Conservation (phyloP, 805 yeast species). For the Zygoascus biomembranicola region DNA sequence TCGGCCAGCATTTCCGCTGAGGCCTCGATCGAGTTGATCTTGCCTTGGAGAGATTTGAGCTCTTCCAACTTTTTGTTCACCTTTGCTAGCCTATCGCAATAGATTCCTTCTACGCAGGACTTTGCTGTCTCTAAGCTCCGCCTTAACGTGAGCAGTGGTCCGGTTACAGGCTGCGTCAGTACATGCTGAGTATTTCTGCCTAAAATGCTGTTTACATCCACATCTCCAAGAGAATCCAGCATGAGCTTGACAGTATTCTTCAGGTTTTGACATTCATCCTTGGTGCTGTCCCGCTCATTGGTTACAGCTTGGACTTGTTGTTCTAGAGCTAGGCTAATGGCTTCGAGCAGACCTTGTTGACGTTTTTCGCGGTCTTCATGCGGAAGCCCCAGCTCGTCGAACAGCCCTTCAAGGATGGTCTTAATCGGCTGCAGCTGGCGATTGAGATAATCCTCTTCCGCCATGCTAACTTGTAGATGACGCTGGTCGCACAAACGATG, state of each 20-base stretch:
- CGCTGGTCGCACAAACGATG: not conserved
- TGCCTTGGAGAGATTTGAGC: constrained; percentile 12
- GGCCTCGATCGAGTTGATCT: constrained; percentile 16
- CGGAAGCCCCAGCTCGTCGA: constrained; percentile 19
- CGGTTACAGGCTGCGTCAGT: constrained; percentile 9
- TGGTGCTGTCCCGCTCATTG: constrained; percentile 21
- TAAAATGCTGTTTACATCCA: constrained; percentile 8
- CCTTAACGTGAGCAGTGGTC: constrained; percentile 18
- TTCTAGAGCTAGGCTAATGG: constrained; percentile 22
- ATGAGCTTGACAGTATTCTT: constrained; percentile 16
- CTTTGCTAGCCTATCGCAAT: constrained; percentile 16
- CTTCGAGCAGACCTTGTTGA: constrained; percentile 21
- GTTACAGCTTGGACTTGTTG: constrained; percentile 22
- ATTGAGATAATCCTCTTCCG: not conserved
- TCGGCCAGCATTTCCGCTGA: not conserved
- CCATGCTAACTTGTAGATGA: not conserved
- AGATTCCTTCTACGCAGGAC: constrained; percentile 13
- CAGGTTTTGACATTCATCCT: constrained; percentile 16
- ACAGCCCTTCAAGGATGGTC: constrained; percentile 20
- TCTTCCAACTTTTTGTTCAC: constrained; percentile 12
- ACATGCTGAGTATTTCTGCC: constrained; percentile 6
- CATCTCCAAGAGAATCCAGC: constrained; percentile 17
- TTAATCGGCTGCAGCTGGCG: constrained; percentile 17
- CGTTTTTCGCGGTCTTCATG: constrained; percentile 18
- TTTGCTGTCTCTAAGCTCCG: constrained; percentile 12